Evolutionary conservation across 371 early-diverging fungal species (phyloP).

Genomic region (Fennellomyces sp.): DNA sequence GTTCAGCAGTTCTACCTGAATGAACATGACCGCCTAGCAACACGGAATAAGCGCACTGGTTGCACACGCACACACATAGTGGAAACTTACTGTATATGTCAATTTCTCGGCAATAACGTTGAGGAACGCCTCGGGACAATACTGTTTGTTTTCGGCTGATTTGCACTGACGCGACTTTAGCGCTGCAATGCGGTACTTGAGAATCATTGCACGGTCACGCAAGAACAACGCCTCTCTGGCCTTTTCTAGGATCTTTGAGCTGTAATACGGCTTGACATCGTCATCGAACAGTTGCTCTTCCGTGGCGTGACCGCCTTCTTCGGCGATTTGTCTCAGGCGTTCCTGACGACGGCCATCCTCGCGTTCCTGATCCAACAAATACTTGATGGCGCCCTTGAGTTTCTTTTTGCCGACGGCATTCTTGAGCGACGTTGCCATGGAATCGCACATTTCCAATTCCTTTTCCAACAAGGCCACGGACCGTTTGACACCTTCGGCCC

Average conservation of each 20-base stretch:
- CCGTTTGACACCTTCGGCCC: conserved; percentile 86
- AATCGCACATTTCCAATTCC: conserved; percentile 76
- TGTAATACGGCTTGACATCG: conserved; percentile 59
- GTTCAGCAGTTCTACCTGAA: conserved; percentile 93
- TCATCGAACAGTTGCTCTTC: conserved; percentile 40
- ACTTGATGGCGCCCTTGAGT: conserved; percentile 82
- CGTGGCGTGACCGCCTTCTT: conserved; percentile 19
- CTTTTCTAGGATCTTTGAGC: conserved; percentile 74
- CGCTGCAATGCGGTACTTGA: conserved; percentile 82
- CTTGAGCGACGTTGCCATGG: conserved; percentile 74
- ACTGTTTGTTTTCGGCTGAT: conserved; percentile 74
- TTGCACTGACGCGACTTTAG: conserved; percentile 81
- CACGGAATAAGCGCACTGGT: neutral
- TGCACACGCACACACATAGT: neutral
- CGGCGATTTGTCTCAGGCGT: conserved; percentile 29
- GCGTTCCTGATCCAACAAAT: conserved; percentile 57
- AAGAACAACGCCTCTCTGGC: conserved; percentile 81
- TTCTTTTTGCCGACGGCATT: conserved; percentile 78
- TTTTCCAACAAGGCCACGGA: conserved; percentile 76
- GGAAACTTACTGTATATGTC: conserved; percentile 68
- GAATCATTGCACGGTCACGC: conserved; percentile 72
- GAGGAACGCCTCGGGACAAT: conserved; percentile 93
- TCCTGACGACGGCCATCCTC: conserved; percentile 55
- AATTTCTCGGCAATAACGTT: conserved; percentile 91
- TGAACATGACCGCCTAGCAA: conserved; percentile 86